Base-by-base conservation (phyloP, 2,329 filamentous ascomycete genomes). In the Aspergillus niger region DNA sequence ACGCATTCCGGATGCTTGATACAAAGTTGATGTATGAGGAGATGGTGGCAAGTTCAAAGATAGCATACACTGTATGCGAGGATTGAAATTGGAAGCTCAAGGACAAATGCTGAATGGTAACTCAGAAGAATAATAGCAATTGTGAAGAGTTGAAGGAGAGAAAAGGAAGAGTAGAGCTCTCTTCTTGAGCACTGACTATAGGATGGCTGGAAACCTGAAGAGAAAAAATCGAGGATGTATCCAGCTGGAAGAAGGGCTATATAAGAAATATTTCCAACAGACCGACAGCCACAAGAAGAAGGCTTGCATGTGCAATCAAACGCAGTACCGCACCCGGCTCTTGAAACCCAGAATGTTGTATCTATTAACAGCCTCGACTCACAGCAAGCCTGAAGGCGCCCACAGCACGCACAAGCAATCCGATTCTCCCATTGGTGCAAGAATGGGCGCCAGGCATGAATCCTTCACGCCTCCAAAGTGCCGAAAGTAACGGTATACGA, bases 291-390 rank as follows among this genome's bases (percentile, higher is more conserved):
- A 32, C 36, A 22, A 36, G 32, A 36, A 36, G 30, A 20, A 41
- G 44, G 51, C 47, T 61, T 67, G 39, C 53, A 55, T 55, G 53
- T 55, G 53, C 67, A 65, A 64, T 68, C 65, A 68, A 66, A 64
- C 70, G 65, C 65, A 69, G 52, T 55, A 55, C 52, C 55, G 60
- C 56, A 58, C 43, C 32, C 56, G 55, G 24, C 13, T 65, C 57
- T 65, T 60, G 66, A 73, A 72, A 71, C 68, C 54, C 48, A 28
- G 24, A 62, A 52, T 55, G 59, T 61, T 50, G 62, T 61, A 65
- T 63, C 67, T 70, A 71, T 67, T 65, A 71, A 68, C 71, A 70
- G 63, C 57, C 49, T 60, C 59, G 66, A 65, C 55, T 68, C 32
- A 64, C 59, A 67, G 67, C 61, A 59, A 65, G 47, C 47, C 63